phyloP scores from a whole-genome alignment of 805 yeast genomes.

The Clavispora phyllophila region DNA sequence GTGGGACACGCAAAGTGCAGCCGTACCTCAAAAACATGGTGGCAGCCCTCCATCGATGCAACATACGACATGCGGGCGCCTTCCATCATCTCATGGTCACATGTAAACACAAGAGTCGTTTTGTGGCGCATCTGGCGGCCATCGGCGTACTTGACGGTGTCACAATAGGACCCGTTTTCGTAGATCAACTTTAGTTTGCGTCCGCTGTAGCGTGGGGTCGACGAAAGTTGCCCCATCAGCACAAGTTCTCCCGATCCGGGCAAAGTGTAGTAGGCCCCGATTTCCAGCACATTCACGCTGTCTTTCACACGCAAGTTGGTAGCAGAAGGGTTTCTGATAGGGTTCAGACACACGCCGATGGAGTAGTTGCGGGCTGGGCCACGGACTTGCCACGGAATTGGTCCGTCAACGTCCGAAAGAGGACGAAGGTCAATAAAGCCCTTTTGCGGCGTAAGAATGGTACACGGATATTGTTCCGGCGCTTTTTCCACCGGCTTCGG shows the following conservation, averaged over 20 bases:
- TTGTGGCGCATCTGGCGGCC: conserved; percentile 54
- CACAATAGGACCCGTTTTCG: conserved; percentile 60
- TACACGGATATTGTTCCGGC: conserved; percentile 29
- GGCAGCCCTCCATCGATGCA: conserved; percentile 71
- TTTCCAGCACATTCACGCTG: conserved; percentile 37
- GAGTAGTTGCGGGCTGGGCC: conserved; percentile 74
- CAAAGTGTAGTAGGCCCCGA: conserved; percentile 57
- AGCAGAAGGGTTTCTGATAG: conserved; percentile 27
- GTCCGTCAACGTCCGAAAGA: conserved; percentile 46
- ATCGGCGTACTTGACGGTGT: conserved; percentile 28
- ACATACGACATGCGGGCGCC: conserved; percentile 65
- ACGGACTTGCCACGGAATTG: conserved; percentile 55
- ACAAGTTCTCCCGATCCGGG: conserved; percentile 32
- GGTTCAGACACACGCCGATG: conserved; percentile 63
- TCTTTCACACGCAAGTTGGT: conserved; percentile 23
- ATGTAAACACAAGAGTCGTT: conserved; percentile 64
- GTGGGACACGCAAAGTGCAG: conserved; percentile 87
- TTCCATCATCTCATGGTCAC: conserved; percentile 68
- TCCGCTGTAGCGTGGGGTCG: conserved; percentile 65
- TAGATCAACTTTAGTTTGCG: conserved; percentile 67
- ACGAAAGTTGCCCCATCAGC: conserved; percentile 59
- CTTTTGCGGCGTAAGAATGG: conserved; percentile 38
- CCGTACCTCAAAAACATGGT: conserved; percentile 77
- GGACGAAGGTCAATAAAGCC: conserved; percentile 50
- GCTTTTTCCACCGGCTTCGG: background rate